These are phyloP conservation scores for Pythium oligandrum DNA, from an alignment of 352 stramenopile species.

Conservation along the genomic window DNA sequence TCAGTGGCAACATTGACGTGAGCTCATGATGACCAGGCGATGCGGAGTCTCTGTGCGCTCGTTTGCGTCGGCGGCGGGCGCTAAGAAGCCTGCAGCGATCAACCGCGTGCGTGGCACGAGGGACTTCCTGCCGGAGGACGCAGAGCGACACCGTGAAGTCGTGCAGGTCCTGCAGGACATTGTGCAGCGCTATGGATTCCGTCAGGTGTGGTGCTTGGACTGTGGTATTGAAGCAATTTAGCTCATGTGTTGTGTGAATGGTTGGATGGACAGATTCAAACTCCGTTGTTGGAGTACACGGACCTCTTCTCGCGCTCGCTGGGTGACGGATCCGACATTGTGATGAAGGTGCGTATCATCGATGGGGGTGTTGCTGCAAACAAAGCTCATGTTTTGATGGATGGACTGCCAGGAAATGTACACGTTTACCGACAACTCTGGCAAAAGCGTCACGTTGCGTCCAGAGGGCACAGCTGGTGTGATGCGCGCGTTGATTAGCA, in stretches of 20 bases:
- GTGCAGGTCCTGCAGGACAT: slow-evolving; percentile 47
- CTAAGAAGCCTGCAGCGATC: slow-evolving; percentile 29
- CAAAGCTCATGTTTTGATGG: too few relatives aligned
- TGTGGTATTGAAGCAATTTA: not conserved
- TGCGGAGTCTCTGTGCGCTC: slow-evolving; percentile 9
- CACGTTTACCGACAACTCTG: slow-evolving; percentile 84
- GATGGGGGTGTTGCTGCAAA: not conserved
- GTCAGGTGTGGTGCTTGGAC: slow-evolving; percentile 30
- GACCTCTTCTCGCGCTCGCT: slow-evolving; percentile 79
- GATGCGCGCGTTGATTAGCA: slow-evolving; percentile 72
- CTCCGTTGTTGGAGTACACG: slow-evolving; percentile 82
- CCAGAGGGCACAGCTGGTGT: slow-evolving; percentile 82
- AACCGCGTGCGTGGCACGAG: slow-evolving; percentile 69
- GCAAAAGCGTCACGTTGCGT: slow-evolving; percentile 80
- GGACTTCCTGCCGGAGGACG: slow-evolving; percentile 61
- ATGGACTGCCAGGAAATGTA: slow-evolving; percentile 76
- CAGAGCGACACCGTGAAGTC: slow-evolving; percentile 60
- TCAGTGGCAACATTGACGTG: too few relatives aligned
- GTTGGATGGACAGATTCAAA: slow-evolving; percentile 57
- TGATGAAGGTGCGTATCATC: slow-evolving; percentile 63
- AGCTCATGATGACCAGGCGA: not conserved
- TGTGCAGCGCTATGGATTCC: slow-evolving; percentile 72
- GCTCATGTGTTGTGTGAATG: not conserved
- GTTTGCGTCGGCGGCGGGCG: slow-evolving; percentile 13
- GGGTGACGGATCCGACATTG: slow-evolving; percentile 81